Percentiles rank a stretch among this genome's conserved stretches.
Evolutionary conservation across 345 rosid genomes (phyloP).

Genomic region (Citrus mangshanensis): DNA sequence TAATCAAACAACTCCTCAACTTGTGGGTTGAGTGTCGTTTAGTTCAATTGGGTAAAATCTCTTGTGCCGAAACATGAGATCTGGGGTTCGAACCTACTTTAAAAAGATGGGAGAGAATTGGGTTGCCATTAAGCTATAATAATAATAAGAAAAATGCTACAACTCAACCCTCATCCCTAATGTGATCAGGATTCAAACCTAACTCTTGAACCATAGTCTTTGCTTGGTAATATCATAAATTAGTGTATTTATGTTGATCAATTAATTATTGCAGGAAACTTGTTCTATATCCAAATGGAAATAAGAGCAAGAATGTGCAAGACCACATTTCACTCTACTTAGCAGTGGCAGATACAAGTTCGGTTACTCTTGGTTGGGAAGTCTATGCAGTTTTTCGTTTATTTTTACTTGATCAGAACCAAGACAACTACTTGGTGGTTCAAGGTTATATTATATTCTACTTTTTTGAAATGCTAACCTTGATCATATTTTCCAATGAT

Average conservation of each 20-base stretch:
- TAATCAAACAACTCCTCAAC: too few species aligned
- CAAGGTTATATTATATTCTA: constrained; percentile 28
- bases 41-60: too few species aligned
- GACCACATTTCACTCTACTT: constrained; percentile 57
- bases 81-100: too few species aligned
- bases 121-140: too few species aligned
- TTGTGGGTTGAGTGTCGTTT: too few species aligned
- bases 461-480: too few species aligned
- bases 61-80: too few species aligned
- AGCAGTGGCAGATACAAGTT: constrained; percentile 40
- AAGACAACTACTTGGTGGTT: constrained; percentile 27
- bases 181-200: too few species aligned
- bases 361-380: constrained; percentile 49
- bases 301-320: constrained; percentile 50
- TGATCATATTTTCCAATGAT: too few species aligned
- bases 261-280: constrained; percentile 46
- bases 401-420: constrained; percentile 49
- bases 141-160: too few species aligned
- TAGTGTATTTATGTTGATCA: background rate
- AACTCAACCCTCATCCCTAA: too few species aligned
- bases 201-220: background rate
- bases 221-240: background rate
- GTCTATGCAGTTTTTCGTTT: constrained; percentile 46
- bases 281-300: constrained; percentile 62
- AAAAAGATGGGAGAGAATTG: too few species aligned